Evolutionary conservation across 192 early-diverging fungal species (phyloP), one percentile per base, ranked within the genome.

Genomic region (Geranomyces variabilis): DNA sequence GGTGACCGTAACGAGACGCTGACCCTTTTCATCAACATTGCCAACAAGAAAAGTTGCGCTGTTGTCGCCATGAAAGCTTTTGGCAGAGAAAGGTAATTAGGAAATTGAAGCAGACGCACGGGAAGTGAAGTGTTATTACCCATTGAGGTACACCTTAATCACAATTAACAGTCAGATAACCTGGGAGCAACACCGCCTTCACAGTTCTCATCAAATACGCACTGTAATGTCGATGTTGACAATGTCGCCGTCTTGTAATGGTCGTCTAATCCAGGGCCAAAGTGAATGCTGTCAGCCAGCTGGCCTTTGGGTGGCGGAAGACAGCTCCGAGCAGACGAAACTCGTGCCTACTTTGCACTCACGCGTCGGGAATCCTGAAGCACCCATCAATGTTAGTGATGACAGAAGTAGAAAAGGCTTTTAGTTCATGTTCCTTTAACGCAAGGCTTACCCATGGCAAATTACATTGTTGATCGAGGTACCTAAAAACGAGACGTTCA

Each of bases 401-500:
- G n/a, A n/a, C n/a, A n/a, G n/a, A n/a, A n/a, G n/a, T n/a, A n/a
- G n/a, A n/a, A n/a, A n/a, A n/a, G n/a, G n/a, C n/a, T n/a, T n/a
- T n/a, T n/a, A n/a, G n/a, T n/a, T n/a, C n/a, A n/a, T n/a, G 7
- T 41, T 41, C 36, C 36, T 41, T 41, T 41, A 41, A 41, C 36
- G 36, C 36, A n/a, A n/a, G 36, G 36, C 36, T 66, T 58, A 77
- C 77, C 93, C 93, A 72, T 94, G 93, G 0, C 89, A 90, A 62
- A 94, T 89, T 34, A 94, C 83, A 79, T 94, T 94, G 80, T 93
- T 93, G 56, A 93, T 75, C 68, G 89, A 91, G 19, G 91, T 94
- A 43, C 74, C 74, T 49, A 41, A 43, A 13, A 28, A 17, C 6
- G 34, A 46, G 19, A 28, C 6, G 14, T 41, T 41, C 10, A 41